Conservation (phyloP, 2,329 filamentous ascomycete genomes). For the Trichoderma sp. region DNA sequence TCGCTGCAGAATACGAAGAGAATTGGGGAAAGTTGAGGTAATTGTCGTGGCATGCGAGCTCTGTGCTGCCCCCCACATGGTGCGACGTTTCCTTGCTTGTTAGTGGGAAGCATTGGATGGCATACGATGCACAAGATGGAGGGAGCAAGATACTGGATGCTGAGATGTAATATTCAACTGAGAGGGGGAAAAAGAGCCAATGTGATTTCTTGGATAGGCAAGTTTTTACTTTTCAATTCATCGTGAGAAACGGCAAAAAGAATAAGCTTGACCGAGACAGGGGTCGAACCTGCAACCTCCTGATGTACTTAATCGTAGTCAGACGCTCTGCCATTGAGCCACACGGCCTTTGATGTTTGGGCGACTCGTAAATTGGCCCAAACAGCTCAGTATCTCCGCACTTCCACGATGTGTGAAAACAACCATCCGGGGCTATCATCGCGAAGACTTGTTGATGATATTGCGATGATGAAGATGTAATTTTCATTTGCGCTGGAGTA, state of each 20-base stretch:
- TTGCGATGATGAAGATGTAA: neutral
- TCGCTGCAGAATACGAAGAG: neutral
- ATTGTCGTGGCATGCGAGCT: neutral
- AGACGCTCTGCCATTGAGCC: slow-evolving; percentile 29
- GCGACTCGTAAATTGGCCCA: neutral
- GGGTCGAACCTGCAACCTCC: slow-evolving; percentile 29
- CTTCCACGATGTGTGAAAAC: neutral
- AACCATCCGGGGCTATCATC: neutral
- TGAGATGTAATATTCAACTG: neutral
- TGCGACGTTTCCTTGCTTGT: neutral
- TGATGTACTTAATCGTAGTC: slow-evolving; percentile 28
- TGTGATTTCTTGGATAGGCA: neutral
- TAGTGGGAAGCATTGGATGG: neutral
- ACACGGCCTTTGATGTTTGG: slow-evolving; percentile 19
- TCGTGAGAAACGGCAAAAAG: neutral
- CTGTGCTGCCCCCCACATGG: slow-evolving; percentile 1
- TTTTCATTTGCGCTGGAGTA: neutral
- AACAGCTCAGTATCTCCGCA: neutral
- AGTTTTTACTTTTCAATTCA: neutral
- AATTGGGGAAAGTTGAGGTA: neutral
- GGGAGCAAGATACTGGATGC: neutral
- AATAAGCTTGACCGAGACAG: slow-evolving; percentile 24
- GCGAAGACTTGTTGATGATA: neutral
- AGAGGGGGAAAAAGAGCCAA: neutral
- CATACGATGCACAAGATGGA: neutral